These are phyloP conservation scores for Wickerhamiella pararugosa DNA, from an alignment of 1,139 yeast species.

Conservation along the genomic window DNA sequence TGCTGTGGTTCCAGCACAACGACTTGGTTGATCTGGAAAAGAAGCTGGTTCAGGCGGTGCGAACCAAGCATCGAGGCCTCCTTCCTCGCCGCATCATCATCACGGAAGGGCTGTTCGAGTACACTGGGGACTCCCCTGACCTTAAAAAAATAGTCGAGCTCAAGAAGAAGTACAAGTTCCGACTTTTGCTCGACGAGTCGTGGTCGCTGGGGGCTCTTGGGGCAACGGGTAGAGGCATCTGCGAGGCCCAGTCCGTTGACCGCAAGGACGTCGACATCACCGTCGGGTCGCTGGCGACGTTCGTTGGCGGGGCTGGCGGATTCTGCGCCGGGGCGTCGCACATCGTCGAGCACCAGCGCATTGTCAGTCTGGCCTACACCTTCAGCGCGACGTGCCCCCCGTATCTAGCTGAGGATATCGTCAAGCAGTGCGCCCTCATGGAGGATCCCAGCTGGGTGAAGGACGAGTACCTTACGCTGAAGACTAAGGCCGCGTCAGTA, in stretches of 20 bases:
- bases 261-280: slow-evolving; percentile 66
- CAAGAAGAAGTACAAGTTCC: slow-evolving; percentile 67
- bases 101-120: slow-evolving; percentile 78
- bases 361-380: slow-evolving; percentile 78
- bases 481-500: slow-evolving; percentile 26
- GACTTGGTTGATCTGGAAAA: slow-evolving; percentile 70
- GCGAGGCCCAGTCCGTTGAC: slow-evolving; percentile 49
- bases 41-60: slow-evolving; percentile 46
- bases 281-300: slow-evolving; percentile 69
- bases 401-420: slow-evolving; percentile 63
- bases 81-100: slow-evolving; percentile 76
- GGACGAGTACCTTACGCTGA: slow-evolving; percentile 24
- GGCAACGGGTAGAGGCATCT: slow-evolving; percentile 66
- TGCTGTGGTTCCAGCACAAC: slow-evolving; percentile 68
- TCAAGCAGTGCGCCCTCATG: slow-evolving; percentile 34
- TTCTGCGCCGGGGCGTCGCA: slow-evolving; percentile 76
- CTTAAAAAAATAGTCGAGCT: slow-evolving; percentile 55
- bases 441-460: slow-evolving; percentile 7
- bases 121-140: slow-evolving; percentile 68
- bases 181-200: slow-evolving; percentile 77
- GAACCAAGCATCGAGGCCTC: slow-evolving; percentile 42
- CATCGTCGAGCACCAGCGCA: slow-evolving; percentile 86
- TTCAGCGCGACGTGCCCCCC: slow-evolving; percentile 95
- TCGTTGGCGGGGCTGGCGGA: slow-evolving; percentile 88
- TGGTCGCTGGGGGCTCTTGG: slow-evolving; percentile 82